Percentiles rank a stretch among this genome's conserved stretches.
Conservation (phyloP, 2,329 filamentous ascomycete genomes). For the Diplocarpon mali region DNA sequence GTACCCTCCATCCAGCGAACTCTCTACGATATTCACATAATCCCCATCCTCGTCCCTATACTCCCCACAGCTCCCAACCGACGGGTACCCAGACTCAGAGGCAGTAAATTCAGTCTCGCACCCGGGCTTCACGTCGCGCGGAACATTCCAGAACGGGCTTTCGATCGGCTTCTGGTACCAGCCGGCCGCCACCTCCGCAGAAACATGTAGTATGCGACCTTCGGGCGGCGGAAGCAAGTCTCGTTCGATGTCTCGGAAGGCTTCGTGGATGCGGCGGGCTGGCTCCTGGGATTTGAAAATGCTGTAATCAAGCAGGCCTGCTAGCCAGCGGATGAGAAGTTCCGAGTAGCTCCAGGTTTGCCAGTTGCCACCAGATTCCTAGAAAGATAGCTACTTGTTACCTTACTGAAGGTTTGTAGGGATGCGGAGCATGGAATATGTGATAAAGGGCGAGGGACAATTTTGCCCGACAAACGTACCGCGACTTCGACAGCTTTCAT, state of each 20-base stretch:
- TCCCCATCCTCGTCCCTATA: too few species aligned
- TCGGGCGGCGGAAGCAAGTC: not conserved
- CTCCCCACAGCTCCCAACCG: too few species aligned
- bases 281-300: not conserved
- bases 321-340: not conserved
- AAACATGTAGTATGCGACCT: not conserved
- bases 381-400: not conserved
- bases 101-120: not conserved
- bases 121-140: not conserved
- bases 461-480: not conserved
- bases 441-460: not conserved
- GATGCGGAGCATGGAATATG: not conserved
- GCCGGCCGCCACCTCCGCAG: not conserved
- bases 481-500: not conserved
- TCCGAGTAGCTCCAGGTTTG: not conserved
- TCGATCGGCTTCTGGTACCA: not conserved
- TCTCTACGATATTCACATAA: too few species aligned
- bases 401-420: not conserved
- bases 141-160: not conserved
- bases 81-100: too few species aligned
- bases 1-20: too few species aligned
- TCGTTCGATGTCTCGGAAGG: not conserved
- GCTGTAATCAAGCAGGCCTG: not conserved
- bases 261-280: not conserved
- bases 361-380: not conserved